A percentile compares a stretch with the other conserved stretches of the same genome.
Evolutionary conservation across 331 rosid genomes (phyloP).

Genomic region (Acacia concinna): DNA sequence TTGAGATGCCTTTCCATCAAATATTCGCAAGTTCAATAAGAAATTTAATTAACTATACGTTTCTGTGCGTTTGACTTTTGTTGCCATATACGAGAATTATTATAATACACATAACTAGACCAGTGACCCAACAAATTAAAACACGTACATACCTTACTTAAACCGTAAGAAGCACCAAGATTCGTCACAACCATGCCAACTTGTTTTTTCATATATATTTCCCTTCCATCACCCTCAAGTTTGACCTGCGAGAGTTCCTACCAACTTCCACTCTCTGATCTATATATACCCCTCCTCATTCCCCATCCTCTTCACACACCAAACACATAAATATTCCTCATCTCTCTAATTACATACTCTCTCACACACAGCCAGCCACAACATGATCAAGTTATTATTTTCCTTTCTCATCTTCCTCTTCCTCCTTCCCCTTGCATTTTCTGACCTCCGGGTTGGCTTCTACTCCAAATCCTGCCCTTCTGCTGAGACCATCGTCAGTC

Average conservation of each 20-base stretch:
- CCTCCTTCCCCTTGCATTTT: slow-evolving; percentile 31
- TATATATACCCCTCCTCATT: neutral
- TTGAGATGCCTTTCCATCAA: neutral
- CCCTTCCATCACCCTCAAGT: neutral
- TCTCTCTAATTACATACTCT: neutral
- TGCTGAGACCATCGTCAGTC: slow-evolving; percentile 39
- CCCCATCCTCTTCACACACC: neutral
- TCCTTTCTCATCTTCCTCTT: slow-evolving; percentile 16
- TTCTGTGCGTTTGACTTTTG: neutral
- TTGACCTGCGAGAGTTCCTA: neutral
- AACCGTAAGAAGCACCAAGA: neutral
- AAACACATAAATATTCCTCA: neutral
- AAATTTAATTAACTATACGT: neutral
- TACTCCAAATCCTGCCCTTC: slow-evolving; percentile 39
- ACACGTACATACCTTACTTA: neutral
- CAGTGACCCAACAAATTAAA: neutral
- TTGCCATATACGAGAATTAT: neutral
- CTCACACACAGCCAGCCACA: neutral
- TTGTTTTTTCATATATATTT: too few relatives aligned
- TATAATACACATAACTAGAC: neutral
- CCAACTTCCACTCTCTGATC: neutral
- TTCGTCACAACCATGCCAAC: neutral
- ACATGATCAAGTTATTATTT: slow-evolving; percentile 21
- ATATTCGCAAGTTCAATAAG: neutral
- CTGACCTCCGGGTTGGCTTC: slow-evolving; percentile 39